Evolutionary conservation across 441 rosid genomes (phyloP), one percentile per base, ranked within the genome.

Genomic region (Adansonia grandidieri): DNA sequence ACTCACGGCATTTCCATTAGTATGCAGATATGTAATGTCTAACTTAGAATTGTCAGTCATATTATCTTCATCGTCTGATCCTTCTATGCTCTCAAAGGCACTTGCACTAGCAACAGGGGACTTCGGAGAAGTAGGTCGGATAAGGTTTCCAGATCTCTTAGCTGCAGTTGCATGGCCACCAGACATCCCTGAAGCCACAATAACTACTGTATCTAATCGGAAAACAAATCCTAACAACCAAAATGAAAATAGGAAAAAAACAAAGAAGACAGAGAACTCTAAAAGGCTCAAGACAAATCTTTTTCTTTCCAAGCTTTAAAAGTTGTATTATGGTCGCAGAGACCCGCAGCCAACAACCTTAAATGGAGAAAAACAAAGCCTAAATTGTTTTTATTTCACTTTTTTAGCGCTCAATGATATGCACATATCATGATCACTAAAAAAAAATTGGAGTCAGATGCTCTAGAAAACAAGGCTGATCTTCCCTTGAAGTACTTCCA

Each of bases 71-170:
- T 93, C 99, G 83, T 93, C 99, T 2, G 98, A 95, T 75, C 89
- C 99, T 81, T 87, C 99, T 76, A 91, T 75, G 76, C 95, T 93
- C 87, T 92, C 98, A 82, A 95, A 90, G 54, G 97, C 97, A 86
- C 98, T 93, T 50, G 90, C 97, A 84, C 95, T 91, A 32, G 97
- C 91, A 82, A 85, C 95, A 66, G 99, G 99, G 40, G 99, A 97
- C 85, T 92, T 95, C 0, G 99, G 99, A 80, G 98, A 90, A 54
- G 92, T 89, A 79, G 97, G 92, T 84, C 93, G 89, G 28, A 89
- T 86, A 77, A 90, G 85, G 82, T 79, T 89, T 73, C 91, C 92
- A 67, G 84, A 56, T 85, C 91, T 91, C 89, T 88, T 92, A n/a
- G 87, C 78, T 47, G 86, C 80, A 81, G 85, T 78, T 56, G 83